Evolutionary conservation across 768 basidiomycete species (phyloP).

Genomic region (Suillus alpinus): DNA sequence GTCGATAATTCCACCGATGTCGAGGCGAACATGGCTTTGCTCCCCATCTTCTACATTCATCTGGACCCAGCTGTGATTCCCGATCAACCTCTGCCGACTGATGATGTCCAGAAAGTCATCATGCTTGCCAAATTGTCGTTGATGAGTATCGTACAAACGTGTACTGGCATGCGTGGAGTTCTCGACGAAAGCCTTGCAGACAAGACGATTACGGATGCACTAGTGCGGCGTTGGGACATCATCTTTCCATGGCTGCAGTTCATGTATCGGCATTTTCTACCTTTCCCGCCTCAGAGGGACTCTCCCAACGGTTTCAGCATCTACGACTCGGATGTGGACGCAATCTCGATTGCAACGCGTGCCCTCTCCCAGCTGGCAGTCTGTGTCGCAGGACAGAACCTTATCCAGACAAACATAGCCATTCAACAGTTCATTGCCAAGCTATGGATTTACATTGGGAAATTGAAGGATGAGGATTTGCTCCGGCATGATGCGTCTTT

Average conservation of each 20-base stretch:
- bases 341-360: not conserved
- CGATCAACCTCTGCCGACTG: constrained; percentile 1
- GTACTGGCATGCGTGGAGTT: not conserved
- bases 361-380: not conserved
- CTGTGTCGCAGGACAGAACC: not conserved
- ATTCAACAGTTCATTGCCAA: not conserved
- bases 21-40: not conserved
- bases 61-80: constrained; percentile 2
- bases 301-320: not conserved
- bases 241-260: constrained; percentile 4
- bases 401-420: not conserved
- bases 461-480: not conserved
- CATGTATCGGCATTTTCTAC: constrained; percentile 2
- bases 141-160: not conserved
- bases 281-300: not conserved
- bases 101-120: not conserved
- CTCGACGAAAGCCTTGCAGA: not conserved
- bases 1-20: not conserved
- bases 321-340: not conserved
- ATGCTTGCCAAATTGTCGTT: constrained; percentile 1
- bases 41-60: constrained; percentile 4
- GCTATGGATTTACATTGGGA: not conserved
- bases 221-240: not conserved
- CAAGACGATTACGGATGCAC: not conserved
- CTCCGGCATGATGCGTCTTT: not conserved